phyloP scores from a whole-genome alignment of 306 rosid species.

The Rosa multiflora region DNA sequence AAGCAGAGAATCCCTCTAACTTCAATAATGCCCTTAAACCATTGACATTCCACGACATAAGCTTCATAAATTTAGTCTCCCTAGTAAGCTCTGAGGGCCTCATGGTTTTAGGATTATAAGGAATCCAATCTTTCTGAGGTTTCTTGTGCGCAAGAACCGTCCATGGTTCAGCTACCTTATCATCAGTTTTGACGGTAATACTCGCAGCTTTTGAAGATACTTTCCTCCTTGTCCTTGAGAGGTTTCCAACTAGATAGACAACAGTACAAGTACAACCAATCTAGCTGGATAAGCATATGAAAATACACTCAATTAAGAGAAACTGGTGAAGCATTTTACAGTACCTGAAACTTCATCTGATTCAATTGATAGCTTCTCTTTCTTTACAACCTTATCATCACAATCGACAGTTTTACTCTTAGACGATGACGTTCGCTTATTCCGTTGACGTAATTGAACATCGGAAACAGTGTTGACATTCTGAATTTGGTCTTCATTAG shows the following conservation, averaged over 20 bases:
- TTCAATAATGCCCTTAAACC: slow-evolving; percentile 90
- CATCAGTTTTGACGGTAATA: slow-evolving; percentile 27
- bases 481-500: slow-evolving; percentile 37
- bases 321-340: background rate
- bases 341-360: slow-evolving; percentile 57
- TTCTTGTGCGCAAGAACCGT: slow-evolving; percentile 86
- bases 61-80: slow-evolving; percentile 66
- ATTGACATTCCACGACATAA: slow-evolving; percentile 94
- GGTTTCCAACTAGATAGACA: slow-evolving; percentile 42
- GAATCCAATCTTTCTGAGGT: slow-evolving; percentile 90
- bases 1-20: slow-evolving; percentile 71
- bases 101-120: slow-evolving; percentile 91
- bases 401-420: slow-evolving; percentile 36
- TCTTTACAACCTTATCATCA: slow-evolving; percentile 24
- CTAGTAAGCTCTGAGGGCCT: slow-evolving; percentile 53
- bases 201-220: slow-evolving; percentile 37
- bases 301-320: background rate
- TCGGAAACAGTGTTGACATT: slow-evolving; percentile 35
- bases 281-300: slow-evolving; percentile 19
- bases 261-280: slow-evolving; percentile 15
- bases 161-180: slow-evolving; percentile 74
- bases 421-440: slow-evolving; percentile 44
- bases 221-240: slow-evolving; percentile 41
- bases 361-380: slow-evolving; percentile 44
- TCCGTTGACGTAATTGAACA: slow-evolving; percentile 31